phyloP scores from a whole-genome alignment of 495 filamentous ascomycete species.

The Trichoderma virens region DNA sequence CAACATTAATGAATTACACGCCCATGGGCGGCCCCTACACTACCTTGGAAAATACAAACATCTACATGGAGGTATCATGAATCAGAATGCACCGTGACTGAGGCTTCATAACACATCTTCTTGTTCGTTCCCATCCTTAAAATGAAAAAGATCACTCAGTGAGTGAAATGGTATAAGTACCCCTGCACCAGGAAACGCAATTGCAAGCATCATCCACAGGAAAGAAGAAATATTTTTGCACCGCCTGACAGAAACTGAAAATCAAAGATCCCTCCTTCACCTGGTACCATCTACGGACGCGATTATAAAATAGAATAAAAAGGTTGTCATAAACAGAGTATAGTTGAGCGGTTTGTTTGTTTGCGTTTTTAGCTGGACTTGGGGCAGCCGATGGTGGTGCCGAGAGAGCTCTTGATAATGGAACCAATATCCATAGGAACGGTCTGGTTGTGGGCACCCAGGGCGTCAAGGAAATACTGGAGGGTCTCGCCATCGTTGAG shows the following conservation, averaged over 20 bases:
- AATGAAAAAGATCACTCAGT: background rate
- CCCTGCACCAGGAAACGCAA: background rate
- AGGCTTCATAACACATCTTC: constrained; percentile 2
- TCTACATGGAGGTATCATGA: constrained; percentile 15
- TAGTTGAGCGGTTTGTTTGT: background rate
- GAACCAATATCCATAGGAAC: constrained; percentile 28
- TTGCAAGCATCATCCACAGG: background rate
- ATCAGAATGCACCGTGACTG: background rate
- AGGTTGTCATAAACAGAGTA: background rate
- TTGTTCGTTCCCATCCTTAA: background rate
- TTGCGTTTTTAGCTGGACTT: background rate
- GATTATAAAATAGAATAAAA: constrained; percentile 9
- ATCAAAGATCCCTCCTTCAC: background rate
- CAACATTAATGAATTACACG: background rate
- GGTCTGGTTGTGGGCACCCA: constrained; percentile 28
- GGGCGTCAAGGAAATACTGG: constrained; percentile 50
- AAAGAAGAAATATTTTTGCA: background rate
- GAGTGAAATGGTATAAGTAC: background rate
- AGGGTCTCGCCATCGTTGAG: constrained; percentile 51
- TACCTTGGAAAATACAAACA: background rate
- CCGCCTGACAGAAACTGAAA: background rate
- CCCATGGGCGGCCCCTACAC: background rate
- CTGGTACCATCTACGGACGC: background rate
- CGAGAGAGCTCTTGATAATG: constrained; percentile 18
- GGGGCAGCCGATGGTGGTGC: constrained; percentile 17